These are phyloP conservation scores for Epichloe baconii DNA, from an alignment of 2,329 filamentous ascomycete genomes.

Conservation along the genomic window DNA sequence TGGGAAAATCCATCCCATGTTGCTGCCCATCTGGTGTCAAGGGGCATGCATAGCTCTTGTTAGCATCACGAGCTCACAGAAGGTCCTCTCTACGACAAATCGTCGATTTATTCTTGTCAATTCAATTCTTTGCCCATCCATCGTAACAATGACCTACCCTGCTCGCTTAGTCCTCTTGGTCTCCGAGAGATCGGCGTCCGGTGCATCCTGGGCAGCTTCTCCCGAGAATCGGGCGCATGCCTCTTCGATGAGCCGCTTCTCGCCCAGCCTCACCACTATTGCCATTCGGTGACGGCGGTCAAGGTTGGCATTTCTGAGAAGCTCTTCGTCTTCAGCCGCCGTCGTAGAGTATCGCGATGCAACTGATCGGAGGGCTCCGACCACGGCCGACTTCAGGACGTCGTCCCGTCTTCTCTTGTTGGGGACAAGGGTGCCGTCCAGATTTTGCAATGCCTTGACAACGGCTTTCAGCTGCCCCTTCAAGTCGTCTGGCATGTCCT, in stretches of 20 bases:
- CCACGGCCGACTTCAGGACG: conserved; percentile 28
- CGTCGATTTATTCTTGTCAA: no score
- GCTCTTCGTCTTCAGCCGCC: conserved; percentile 25
- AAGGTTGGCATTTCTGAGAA: conserved; percentile 19
- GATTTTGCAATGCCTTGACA: conserved; percentile 35
- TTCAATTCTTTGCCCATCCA: no score
- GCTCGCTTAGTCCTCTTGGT: conserved; percentile 18
- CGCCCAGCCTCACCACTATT: conserved; percentile 52
- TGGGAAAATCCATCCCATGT: no score
- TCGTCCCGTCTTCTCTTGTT: conserved; percentile 38
- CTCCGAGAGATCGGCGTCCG: conserved; percentile 12
- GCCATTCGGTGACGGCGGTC: conserved; percentile 43
- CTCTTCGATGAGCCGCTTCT: conserved; percentile 53
- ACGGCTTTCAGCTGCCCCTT: conserved; percentile 36
- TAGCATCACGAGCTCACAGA: no score
- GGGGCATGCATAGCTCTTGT: no score
- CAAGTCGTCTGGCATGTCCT: conserved; percentile 36
- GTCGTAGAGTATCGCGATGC: conserved; percentile 30
- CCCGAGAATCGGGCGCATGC: conserved; percentile 26
- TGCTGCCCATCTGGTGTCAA: neutral
- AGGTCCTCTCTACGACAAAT: no score
- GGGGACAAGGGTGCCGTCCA: conserved; percentile 26
- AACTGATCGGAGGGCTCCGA: conserved; percentile 23
- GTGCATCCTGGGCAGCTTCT: conserved; percentile 9
- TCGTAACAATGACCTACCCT: conserved; percentile 4